These are phyloP conservation scores for Neoboletus brunneissimus DNA, from an alignment of 768 basidiomycete species.

Conservation along the genomic window DNA sequence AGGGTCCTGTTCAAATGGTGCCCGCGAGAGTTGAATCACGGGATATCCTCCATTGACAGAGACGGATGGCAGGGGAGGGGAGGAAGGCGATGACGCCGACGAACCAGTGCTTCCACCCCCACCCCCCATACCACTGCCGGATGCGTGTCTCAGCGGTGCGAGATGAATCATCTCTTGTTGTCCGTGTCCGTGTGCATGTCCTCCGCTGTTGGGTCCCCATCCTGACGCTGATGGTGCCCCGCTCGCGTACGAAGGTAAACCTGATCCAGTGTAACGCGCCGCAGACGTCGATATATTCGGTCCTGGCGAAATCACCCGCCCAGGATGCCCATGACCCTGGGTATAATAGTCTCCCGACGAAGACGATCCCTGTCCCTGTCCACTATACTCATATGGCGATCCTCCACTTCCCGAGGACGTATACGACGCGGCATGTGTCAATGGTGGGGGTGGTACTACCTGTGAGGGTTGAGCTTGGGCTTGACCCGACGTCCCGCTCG, in stretches of 20 bases:
- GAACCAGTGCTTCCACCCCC: conserved; percentile 13
- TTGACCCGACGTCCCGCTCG: conserved; percentile 17
- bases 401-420: conserved; percentile 22
- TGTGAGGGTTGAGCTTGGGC: conserved; percentile 17
- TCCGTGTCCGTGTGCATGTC: conserved; percentile 18
- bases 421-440: conserved; percentile 23
- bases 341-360: conserved; percentile 26
- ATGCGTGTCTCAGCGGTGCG: conserved; percentile 31
- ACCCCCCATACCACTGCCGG: conserved; percentile 2
- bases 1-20: conserved; percentile 33
- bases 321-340: conserved; percentile 16
- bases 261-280: conserved; percentile 16
- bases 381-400: conserved; percentile 24
- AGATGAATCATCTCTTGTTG: conserved; percentile 36
- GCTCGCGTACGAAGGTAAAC: conserved; percentile 4
- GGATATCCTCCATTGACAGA: conserved; percentile 21
- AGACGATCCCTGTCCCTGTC: conserved; percentile 16
- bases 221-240: conserved; percentile 4
- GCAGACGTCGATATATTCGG: conserved; percentile 14
- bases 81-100: conserved; percentile 28
- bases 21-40: conserved; percentile 31
- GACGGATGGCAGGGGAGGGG: conserved; percentile 24
- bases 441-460: conserved; percentile 17
- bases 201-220: conserved; percentile 18
- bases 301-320: conserved; percentile 19